Conservation (phyloP, 371 early-diverging fungal genomes). For the Cokeromyces recurvatus region DNA sequence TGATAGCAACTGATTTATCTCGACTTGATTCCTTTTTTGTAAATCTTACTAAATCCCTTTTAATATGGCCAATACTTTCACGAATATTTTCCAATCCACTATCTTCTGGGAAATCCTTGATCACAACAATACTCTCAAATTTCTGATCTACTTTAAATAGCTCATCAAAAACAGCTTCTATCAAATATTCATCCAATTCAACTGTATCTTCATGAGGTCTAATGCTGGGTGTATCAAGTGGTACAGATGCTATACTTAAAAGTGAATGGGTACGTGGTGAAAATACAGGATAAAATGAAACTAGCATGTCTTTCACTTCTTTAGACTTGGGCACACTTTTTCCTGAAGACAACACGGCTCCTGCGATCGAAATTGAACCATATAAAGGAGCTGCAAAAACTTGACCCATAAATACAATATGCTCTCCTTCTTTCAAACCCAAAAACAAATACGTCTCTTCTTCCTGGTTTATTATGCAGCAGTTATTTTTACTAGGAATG, state of each 20-base stretch:
- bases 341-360: conserved; percentile 20
- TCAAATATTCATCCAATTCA: conserved; percentile 5
- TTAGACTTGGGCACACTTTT: conserved; percentile 1
- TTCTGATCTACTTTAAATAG: conserved; percentile 1
- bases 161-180: conserved; percentile 14
- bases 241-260: conserved; percentile 39
- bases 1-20: conserved; percentile 3
- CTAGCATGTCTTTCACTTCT: conserved; percentile 1
- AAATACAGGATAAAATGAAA: conserved; percentile 45
- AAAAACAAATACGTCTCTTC: conserved; percentile 16
- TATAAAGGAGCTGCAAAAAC: conserved; percentile 35
- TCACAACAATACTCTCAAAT: conserved; percentile 16
- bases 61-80: conserved; percentile 4
- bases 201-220: background rate
- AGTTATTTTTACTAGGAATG: conserved; percentile 6
- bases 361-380: conserved; percentile 40
- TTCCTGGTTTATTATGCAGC: conserved; percentile 17
- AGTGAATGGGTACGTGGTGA: conserved; percentile 61
- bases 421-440: conserved; percentile 20
- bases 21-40: background rate
- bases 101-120: conserved; percentile 6
- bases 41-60: conserved; percentile 13
- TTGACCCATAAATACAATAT: conserved; percentile 50
- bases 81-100: conserved; percentile 10
- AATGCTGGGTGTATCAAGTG: conserved; percentile 4